Evolutionary conservation across 371 early-diverging fungal species (phyloP).

Genomic region (Batkoa obscura): DNA sequence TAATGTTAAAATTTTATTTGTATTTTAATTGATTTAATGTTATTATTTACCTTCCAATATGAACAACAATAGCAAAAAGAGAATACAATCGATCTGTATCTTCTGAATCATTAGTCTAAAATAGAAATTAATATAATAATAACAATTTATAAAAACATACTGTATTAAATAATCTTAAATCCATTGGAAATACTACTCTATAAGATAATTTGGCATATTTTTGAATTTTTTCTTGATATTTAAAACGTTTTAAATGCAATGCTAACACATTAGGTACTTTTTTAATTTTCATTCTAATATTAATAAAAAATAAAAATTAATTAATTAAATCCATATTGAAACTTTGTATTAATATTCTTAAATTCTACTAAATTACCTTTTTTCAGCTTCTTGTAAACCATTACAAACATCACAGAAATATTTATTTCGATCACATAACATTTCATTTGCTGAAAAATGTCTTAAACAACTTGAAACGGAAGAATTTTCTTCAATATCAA

Average conservation of each 20-base stretch:
- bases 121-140: background rate
- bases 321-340: background rate
- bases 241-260: constrained; percentile 90
- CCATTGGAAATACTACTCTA: constrained; percentile 83
- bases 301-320: background rate
- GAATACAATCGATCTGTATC: constrained; percentile 71
- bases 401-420: constrained; percentile 90
- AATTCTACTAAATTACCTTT: constrained; percentile 28
- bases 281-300: constrained; percentile 82
- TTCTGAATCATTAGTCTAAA: constrained; percentile 59
- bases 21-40: too few species aligned
- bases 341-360: background rate
- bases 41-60: constrained; percentile 56
- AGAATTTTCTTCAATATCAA: constrained; percentile 88
- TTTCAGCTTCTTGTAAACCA: constrained; percentile 90
- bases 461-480: constrained; percentile 80
- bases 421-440: constrained; percentile 84
- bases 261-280: constrained; percentile 83
- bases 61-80: constrained; percentile 79
- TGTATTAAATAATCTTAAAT: constrained; percentile 83
- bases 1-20: background rate
- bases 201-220: constrained; percentile 84
- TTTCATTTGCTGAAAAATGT: constrained; percentile 86
- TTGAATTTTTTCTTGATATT: constrained; percentile 80
- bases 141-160: constrained; percentile 16